A percentile compares a stretch with the other conserved stretches of the same genome.
These are phyloP conservation scores for Sphaerulina musiva DNA, from an alignment of 2,329 filamentous ascomycete species.

Conservation along the genomic window DNA sequence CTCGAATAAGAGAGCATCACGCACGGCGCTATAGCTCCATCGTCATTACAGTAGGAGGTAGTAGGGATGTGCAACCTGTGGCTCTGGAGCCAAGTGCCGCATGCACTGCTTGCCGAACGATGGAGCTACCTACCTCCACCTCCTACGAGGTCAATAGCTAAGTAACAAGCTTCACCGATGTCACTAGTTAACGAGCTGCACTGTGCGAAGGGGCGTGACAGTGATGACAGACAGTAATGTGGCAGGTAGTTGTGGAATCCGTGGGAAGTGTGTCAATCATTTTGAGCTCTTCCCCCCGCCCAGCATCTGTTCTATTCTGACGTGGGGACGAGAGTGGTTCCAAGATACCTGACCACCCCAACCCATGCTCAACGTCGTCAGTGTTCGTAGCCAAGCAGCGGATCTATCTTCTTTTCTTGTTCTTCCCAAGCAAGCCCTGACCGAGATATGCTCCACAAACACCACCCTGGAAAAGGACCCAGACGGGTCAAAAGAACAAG, in stretches of 20 bases:
- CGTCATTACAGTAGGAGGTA: background rate
- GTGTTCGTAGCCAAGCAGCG: conserved; percentile 10
- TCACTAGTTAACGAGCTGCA: background rate
- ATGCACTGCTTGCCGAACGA: background rate
- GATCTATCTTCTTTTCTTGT: conserved; percentile 4
- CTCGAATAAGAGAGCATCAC: background rate
- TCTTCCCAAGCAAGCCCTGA: conserved; percentile 1
- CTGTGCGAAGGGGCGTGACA: background rate
- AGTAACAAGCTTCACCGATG: background rate
- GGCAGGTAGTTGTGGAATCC: too few relatives aligned
- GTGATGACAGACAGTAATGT: background rate
- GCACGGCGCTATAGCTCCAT: background rate
- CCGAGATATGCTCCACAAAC: background rate
- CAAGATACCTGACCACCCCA: background rate
- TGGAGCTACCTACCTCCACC: background rate
- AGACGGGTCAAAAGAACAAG: background rate
- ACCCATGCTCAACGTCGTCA: background rate
- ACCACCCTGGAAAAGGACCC: background rate
- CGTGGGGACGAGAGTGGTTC: background rate
- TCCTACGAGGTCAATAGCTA: too few relatives aligned
- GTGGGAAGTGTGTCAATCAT: background rate
- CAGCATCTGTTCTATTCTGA: background rate
- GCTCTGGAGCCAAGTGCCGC: background rate
- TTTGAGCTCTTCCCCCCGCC: background rate
- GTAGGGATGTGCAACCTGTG: background rate